These are phyloP conservation scores for Puccinia sorghi DNA, from an alignment of 1,284 basidiomycete genomes.

Conservation along the genomic window DNA sequence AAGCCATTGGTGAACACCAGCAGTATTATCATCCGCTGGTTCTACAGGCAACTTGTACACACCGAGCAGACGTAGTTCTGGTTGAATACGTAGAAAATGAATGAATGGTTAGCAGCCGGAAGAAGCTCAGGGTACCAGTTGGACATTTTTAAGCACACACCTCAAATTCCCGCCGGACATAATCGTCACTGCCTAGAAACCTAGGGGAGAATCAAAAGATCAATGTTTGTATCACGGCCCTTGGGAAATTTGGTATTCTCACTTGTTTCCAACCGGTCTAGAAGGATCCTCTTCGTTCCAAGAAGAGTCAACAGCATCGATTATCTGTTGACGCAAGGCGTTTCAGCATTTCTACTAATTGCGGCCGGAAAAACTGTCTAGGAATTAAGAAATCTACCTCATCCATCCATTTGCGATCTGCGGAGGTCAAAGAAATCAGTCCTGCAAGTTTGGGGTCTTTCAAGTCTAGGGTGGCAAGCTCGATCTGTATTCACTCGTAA, in stretches of 20 bases:
- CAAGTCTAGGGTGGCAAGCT: conserved; percentile 80
- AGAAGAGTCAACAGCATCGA: conserved; percentile 76
- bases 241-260: conserved; percentile 54
- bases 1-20: background rate
- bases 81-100: background rate
- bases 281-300: conserved; percentile 70
- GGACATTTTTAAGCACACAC: conserved; percentile 58
- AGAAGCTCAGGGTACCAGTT: conserved; percentile 38
- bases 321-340: conserved; percentile 58
- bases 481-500: conserved; percentile 65
- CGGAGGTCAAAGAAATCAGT: conserved; percentile 76
- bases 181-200: conserved; percentile 48
- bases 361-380: background rate
- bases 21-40: background rate
- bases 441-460: conserved; percentile 76
- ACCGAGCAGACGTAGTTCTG: conserved; percentile 76
- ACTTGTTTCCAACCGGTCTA: conserved; percentile 68
- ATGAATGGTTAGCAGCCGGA: background rate
- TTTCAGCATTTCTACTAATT: background rate
- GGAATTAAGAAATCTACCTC: conserved; percentile 57
- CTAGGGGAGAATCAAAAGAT: conserved; percentile 36
- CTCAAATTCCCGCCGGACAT: conserved; percentile 79
- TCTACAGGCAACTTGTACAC: background rate
- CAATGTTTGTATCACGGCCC: background rate
- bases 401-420: conserved; percentile 96